Base-by-base conservation (phyloP, 1,139 yeast genomes). In the Ogataea hybrid region DNA sequence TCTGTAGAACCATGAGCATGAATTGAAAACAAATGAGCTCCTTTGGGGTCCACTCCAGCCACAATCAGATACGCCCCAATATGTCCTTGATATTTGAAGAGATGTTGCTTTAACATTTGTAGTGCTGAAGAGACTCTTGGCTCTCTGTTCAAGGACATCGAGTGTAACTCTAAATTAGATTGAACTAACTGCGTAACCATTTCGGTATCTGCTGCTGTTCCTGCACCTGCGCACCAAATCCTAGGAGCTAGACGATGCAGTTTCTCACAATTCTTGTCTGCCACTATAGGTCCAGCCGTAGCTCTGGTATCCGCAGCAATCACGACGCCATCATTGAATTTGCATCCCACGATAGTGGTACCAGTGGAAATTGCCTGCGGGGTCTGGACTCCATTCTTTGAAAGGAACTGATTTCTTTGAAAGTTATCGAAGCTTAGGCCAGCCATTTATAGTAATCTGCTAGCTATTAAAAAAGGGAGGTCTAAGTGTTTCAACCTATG, bases 181-280 rank as follows among this genome's bases (percentile, higher is more conserved):
- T 90, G 81, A 56, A 89, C 89, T 61, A 92, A 74, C 65, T 88
- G 96, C 6, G 98, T 92, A 22, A 87, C 96, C 86, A 85, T 84
- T 63, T 92, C 97, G 9, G 97, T 92, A 63, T 92, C 98, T n/a
- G 98, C 98, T 34, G 98, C 98, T 15, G 98, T 92, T 64, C 98
- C 98, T 4, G 98, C 98, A 57, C 98, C 98, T 42, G 97, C 97
- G 79, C 97, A 92, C 98, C 98, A 92, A 60, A 92, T 92, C 61
- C 77, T 78, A 10, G 98, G 97, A 2, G 97, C 78, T 56, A 92
- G 77, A 57, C 95, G 72, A 68, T 92, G 98, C 52, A 92, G 73
- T 68, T 92, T 92, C 62, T 90, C 97, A 74, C 97, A 90, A 70
- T 92, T 92, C 71, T 92, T 90, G 69, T 92, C 97, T 12, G 98